Evolutionary conservation across 163 green algal genomes (phyloP), one percentile per base, ranked within the genome.

Genomic region (Chloromonas sp.): DNA sequence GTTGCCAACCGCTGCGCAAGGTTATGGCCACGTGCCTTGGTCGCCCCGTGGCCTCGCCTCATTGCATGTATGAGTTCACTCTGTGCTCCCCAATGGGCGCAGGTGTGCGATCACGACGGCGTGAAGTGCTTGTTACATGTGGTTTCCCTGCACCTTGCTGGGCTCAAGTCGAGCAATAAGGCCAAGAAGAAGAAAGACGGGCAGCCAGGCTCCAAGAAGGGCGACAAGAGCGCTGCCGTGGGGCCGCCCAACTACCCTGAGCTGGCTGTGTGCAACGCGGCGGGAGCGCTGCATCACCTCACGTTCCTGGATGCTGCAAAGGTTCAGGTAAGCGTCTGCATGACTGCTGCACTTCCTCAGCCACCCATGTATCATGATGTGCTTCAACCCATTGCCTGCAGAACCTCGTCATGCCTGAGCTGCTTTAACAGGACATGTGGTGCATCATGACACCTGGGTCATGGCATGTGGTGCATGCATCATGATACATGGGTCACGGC

Each of bases 261-360:
- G 83, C 85, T 87, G 57, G 86, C 88, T 8, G 86, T 91, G 57
- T 91, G 88, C 84, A 88, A 89, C 60, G 84, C 82, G 0, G 70
- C 84, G 5, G 90, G 90, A 2, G 86, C 86, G 58, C 81, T 93
- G 85, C 89, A 93, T 71, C 90, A 93, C 82, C 86, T 93, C 58
- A 90, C 85, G 11, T 91, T 93, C 82, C 60, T 89, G 1, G 90
- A 93, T 60, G 86, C 78, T 1, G 90, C 87, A 61, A 93, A 93
- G 85, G 60, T 84, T 14, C 81, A 91, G 84, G 83, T 92, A 58
- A 60, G 84, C 1, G 60, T 1, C 66, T 62, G 36, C 14, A 15
- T 3, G 78, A 3, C 2, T 8, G 3, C 8, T 82, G 78, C 2
- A 15, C 36, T 58, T 3, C 57, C 15, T 70, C 2, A 5, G 3